These are phyloP conservation scores for Myrmaecium sp. DNA, from an alignment of 2,329 filamentous ascomycete genomes.

Conservation along the genomic window DNA sequence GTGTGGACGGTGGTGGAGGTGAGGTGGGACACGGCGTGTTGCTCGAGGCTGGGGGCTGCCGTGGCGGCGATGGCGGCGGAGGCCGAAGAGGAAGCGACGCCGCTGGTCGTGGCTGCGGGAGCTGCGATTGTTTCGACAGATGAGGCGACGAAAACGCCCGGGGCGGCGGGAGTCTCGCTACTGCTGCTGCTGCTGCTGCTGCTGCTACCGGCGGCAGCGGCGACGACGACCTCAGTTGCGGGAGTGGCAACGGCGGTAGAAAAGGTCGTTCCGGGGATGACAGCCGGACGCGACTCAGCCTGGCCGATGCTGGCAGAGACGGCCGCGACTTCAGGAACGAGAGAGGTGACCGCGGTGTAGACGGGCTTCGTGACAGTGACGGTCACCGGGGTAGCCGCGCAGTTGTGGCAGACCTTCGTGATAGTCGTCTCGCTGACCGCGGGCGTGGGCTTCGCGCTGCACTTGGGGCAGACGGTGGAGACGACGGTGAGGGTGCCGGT, in stretches of 20 bases:
- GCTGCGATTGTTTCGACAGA: too few relatives aligned
- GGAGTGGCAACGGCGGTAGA: neutral
- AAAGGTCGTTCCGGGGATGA: too few relatives aligned
- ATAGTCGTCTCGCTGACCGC: constrained; percentile 15
- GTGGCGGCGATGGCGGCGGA: too few relatives aligned
- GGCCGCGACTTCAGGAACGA: neutral
- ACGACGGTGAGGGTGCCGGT: constrained; percentile 15
- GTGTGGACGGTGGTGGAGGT: too few relatives aligned
- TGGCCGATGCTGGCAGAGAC: too few relatives aligned
- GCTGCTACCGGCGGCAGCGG: neutral
- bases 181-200: neutral
- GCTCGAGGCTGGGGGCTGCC: too few relatives aligned
- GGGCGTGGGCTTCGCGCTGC: constrained; percentile 9
- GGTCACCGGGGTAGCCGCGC: constrained; percentile 12
- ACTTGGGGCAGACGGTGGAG: constrained; percentile 12
- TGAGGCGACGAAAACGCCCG: too few relatives aligned
- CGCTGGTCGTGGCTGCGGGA: too few relatives aligned
- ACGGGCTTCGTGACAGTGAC: constrained; percentile 17
- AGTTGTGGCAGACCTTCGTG: constrained; percentile 12
- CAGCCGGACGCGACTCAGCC: too few relatives aligned
- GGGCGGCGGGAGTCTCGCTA: too few relatives aligned
- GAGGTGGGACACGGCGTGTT: too few relatives aligned
- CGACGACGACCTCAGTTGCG: constrained; percentile 1
- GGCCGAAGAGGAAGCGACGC: too few relatives aligned
- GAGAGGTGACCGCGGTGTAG: constrained; percentile 6